Base-by-base conservation (phyloP, 768 basidiomycete species). In the Boletus pseudopeckii region DNA sequence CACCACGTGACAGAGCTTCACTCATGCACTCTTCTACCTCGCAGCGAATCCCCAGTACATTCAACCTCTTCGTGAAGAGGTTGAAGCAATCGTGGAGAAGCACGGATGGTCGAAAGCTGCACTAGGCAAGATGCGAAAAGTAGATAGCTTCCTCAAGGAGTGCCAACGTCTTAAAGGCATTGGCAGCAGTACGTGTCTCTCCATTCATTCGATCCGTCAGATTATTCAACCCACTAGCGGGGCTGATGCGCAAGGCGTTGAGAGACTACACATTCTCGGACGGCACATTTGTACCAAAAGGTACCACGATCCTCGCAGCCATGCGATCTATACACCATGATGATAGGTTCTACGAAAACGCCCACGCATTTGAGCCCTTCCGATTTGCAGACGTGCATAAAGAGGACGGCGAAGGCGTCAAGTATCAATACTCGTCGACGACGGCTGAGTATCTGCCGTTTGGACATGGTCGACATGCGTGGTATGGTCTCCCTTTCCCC, bases 211-310 rank as follows among this genome's bases (percentile, higher is more conserved):
- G 2, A 14, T 22, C 4, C 4, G 14, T 9, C 15, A 56, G 37
- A 44, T 26, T 9, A 30, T 30, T 18, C 2, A 14, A 43, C 55
- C 51, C 3, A 32, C 30, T 32, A 32, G 30, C 10, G 10, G 30
- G 10, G 30, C 45, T 77, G 56, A 44, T 50, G 9, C 72, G 77
- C 37, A 68, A 61, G 50, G 71, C 70, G 1, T 32, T 68, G 28
- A 68, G 64, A 39, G 64, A 71, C 37, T 58, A 67, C 55, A 71
- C 67, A 2, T 69, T 77, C 55, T 72, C 69, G 0, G 72, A 76
- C 38, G 76, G 74, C 3, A 74, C 74, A 1, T 55, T 69, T 28
- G 50, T 75, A 37, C 76, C 74, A 0, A 60, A 65, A 20, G 75
- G 71, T 17, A 64, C 66, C 8, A 48, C 52, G n/a, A 15, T 75